Percentiles rank a stretch among this genome's conserved stretches.
Conservation (phyloP, 2,329 filamentous ascomycete genomes). For the Trichoderma koningii region DNA sequence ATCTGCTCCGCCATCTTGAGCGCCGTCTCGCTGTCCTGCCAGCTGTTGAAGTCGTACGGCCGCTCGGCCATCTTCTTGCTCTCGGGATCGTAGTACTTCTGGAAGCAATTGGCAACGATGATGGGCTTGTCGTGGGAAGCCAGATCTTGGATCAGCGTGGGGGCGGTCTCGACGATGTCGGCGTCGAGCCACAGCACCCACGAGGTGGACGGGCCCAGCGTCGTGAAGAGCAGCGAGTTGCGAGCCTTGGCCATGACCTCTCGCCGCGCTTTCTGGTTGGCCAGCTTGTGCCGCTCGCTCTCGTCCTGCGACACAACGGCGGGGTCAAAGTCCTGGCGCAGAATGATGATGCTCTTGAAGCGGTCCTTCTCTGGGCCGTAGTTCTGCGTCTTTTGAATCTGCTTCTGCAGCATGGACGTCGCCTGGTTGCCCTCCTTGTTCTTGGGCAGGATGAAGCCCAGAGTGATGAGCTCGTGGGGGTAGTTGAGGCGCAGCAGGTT, state of each 20-base stretch:
- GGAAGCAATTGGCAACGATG: constrained; percentile 94
- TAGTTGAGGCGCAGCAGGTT: constrained; percentile 83
- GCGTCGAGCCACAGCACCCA: constrained; percentile 97
- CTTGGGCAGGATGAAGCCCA: constrained; percentile 95
- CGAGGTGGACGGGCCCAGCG: constrained; percentile 82
- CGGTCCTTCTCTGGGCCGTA: constrained; percentile 72
- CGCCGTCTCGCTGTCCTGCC: constrained; percentile 85
- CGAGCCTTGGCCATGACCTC: constrained; percentile 91
- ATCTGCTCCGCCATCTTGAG: constrained; percentile 74
- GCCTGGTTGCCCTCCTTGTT: constrained; percentile 89
- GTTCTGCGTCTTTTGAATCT: constrained; percentile 82
- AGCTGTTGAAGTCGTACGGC: constrained; percentile 96
- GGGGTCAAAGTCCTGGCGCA: constrained; percentile 91
- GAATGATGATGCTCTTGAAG: constrained; percentile 91
- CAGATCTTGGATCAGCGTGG: constrained; percentile 85
- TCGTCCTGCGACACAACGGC: constrained; percentile 81
- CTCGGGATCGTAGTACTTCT: constrained; percentile 72
- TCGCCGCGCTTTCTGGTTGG: constrained; percentile 82
- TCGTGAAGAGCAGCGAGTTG: constrained; percentile 94
- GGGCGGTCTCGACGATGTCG: constrained; percentile 87
- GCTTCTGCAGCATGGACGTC: constrained; percentile 77
- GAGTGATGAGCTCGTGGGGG: constrained; percentile 89
- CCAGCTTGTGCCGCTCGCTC: constrained; percentile 85
- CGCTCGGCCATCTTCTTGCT: constrained; percentile 72
- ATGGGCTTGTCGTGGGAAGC: constrained; percentile 86